Base-by-base conservation (phyloP, 2,329 filamentous ascomycete species). In the Neofusicoccum umdonicola region DNA sequence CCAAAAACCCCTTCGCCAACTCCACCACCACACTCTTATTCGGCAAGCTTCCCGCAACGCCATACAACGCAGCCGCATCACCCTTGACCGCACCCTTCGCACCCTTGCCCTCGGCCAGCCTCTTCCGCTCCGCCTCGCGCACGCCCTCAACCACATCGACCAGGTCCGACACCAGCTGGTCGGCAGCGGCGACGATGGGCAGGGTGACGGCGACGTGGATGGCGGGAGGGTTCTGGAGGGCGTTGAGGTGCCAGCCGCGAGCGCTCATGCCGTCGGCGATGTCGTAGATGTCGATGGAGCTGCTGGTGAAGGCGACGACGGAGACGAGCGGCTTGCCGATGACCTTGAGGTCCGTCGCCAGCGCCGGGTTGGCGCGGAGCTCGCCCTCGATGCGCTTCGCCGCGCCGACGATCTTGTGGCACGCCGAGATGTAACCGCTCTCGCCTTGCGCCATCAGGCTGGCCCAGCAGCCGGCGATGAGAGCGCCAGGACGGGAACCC, bases 401-500 rank as follows among this genome's bases (percentile, higher is more conserved):
- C 1, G 91, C 86, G 66, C 91, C 91, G 5, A 99, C 92, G 70
- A 99, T 98, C 74, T 90, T 87, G 73, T 89, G 87, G 77, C 93
- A 97, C 6, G 92, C 88, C 67, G 91, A 88, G 34, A 97, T 84
- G 78, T 99, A 99, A 4, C 95, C 95, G 34, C 86, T 82, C 77
- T 97, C 92, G 67, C 95, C 95, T 35, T 96, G 87, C 61, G 84
- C 87, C 89, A 99, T 93, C 73, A 99, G 83, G 77, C 88, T 92
- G 1, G 93, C 89, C 95, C 96, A 99, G 83, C 93, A 97, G 54
- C 91, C 94, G 1, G 95, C 95, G 69, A 99, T 99, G 64, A 99
- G 84, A 1, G 95, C 93, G 52, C 95, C 95, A 0, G 95, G 94
- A 0, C 95, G 88, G 1, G 92, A 96, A 5, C 95, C 95, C 0